These are phyloP conservation scores for Metarhizium album DNA, from an alignment of 2,329 filamentous ascomycete species.

Conservation along the genomic window DNA sequence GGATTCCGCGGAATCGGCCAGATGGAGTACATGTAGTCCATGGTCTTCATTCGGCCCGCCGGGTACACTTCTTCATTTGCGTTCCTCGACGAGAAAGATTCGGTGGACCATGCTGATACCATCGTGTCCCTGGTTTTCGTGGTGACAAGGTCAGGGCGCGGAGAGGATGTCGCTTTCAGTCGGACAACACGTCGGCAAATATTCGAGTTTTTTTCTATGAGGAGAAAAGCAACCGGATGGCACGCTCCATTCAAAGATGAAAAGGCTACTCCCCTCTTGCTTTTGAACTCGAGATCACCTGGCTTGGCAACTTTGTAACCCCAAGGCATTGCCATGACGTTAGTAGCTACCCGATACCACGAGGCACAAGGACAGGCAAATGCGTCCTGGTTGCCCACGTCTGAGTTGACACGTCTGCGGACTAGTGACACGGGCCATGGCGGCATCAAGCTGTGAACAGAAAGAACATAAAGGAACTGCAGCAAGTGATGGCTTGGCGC, in stretches of 20 bases:
- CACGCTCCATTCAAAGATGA: neutral
- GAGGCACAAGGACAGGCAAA: neutral
- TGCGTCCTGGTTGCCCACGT: neutral
- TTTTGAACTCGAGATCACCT: neutral
- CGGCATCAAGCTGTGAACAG: neutral
- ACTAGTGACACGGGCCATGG: neutral
- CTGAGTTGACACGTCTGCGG: neutral
- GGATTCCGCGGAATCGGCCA: neutral
- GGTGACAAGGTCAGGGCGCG: neutral
- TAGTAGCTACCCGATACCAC: constrained; percentile 1
- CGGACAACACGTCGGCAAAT: neutral
- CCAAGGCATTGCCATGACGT: neutral
- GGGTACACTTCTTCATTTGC: neutral
- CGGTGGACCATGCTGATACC: neutral
- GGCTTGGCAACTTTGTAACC: neutral
- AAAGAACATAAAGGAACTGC: neutral
- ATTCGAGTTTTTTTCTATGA: neutral
- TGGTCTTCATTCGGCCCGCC: neutral
- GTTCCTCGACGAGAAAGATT: neutral
- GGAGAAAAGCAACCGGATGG: neutral
- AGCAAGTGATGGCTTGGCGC: neutral
- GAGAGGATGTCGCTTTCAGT: neutral
- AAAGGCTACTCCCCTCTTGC: no score
- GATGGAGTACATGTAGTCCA: constrained; percentile 3
- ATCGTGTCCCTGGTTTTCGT: neutral